A percentile compares a stretch with the other conserved stretches of the same genome.
Conservation (phyloP, 768 basidiomycete genomes). For the Suillus americanus region DNA sequence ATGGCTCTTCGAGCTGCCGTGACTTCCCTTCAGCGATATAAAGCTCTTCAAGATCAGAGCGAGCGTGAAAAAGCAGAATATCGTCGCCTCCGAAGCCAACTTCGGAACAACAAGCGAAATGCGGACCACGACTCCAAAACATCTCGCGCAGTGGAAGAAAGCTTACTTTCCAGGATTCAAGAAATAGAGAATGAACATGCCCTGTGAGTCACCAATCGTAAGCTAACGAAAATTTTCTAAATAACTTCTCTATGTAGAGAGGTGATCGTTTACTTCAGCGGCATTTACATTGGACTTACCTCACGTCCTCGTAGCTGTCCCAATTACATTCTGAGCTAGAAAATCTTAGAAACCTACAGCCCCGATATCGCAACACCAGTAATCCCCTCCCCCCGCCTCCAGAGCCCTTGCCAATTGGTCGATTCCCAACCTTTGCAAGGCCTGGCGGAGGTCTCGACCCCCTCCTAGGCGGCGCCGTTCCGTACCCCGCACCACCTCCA, state of each 20-base stretch:
- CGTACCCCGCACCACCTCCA: conserved; percentile 29
- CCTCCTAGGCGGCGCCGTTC: conserved; percentile 18
- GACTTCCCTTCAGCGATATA: conserved; percentile 39
- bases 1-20: conserved; percentile 32
- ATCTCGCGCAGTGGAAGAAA: conserved; percentile 36
- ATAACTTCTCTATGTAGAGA: conserved; percentile 4
- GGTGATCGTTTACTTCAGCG: not conserved
- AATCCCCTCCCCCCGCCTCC: conserved; percentile 62
- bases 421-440: conserved; percentile 42
- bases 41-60: conserved; percentile 35
- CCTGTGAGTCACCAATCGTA: conserved; percentile 21
- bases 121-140: conserved; percentile 34
- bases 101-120: conserved; percentile 28
- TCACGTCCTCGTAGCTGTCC: conserved; percentile 29
- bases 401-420: conserved; percentile 47
- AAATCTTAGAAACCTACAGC: conserved; percentile 32
- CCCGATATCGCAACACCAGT: conserved; percentile 30
- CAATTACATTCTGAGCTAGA: conserved; percentile 37
- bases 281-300: conserved; percentile 13
- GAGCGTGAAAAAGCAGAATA: conserved; percentile 31
- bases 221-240: conserved; percentile 1
- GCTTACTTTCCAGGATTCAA: conserved; percentile 31
- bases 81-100: conserved; percentile 31
- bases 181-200: conserved; percentile 31
- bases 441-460: conserved; percentile 25